Percentiles rank a stretch among this genome's conserved stretches.
phyloP scores from a whole-genome alignment of 441 rosid species.

The Aquilaria agallochum region DNA sequence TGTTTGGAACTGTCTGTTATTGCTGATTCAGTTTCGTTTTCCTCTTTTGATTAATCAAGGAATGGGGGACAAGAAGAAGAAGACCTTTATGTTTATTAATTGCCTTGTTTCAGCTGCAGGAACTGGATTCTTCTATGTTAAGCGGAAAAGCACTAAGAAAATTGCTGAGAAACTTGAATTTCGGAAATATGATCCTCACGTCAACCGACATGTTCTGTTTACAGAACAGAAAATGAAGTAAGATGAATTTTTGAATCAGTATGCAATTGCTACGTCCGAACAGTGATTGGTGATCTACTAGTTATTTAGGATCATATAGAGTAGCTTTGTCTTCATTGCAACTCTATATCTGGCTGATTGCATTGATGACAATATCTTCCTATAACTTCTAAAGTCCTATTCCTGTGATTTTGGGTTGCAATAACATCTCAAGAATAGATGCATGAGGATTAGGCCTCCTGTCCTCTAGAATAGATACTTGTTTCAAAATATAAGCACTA shows the following conservation, averaged over 20 bases:
- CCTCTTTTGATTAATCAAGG: conserved; percentile 5
- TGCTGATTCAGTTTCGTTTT: conserved; percentile 1
- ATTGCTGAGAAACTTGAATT: conserved; percentile 86
- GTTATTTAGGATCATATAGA: too few species aligned
- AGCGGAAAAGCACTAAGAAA: conserved; percentile 81
- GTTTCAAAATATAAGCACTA: too few species aligned
- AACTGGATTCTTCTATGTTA: conserved; percentile 93
- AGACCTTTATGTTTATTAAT: conserved; percentile 86
- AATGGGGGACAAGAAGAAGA: conserved; percentile 92
- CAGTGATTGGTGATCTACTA: too few species aligned
- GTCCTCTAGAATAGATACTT: too few species aligned
- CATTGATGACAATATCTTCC: too few species aligned
- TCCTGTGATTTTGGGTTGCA: too few species aligned
- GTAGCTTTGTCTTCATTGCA: too few species aligned
- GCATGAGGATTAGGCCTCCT: too few species aligned
- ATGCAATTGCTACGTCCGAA: not conserved
- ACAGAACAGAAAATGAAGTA: conserved; percentile 93
- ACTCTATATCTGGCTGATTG: too few species aligned
- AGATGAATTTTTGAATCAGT: conserved; percentile 8
- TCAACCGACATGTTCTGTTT: conserved; percentile 85
- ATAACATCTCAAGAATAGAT: too few species aligned
- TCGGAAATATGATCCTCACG: conserved; percentile 87
- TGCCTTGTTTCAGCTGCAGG: conserved; percentile 96
- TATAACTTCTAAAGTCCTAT: too few species aligned
- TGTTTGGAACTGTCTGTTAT: not conserved